These are phyloP conservation scores for Penicillium subrubescens DNA, from an alignment of 495 filamentous ascomycete species.

Conservation along the genomic window DNA sequence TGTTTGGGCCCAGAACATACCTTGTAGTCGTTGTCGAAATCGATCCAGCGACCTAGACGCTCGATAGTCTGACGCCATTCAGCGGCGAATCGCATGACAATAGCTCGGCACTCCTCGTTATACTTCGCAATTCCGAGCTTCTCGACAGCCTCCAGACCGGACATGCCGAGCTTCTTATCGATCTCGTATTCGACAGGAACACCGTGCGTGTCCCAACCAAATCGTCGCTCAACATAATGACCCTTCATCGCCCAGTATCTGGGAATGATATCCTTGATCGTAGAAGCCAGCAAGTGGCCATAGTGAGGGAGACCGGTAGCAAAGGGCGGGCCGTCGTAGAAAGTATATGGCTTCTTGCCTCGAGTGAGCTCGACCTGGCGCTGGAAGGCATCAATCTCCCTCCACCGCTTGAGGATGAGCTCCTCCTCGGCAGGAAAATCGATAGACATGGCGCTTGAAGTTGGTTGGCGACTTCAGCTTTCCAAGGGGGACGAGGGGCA, in stretches of 20 bases:
- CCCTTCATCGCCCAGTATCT: conserved; percentile 99
- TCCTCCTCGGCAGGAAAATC: conserved; percentile 92
- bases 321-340: conserved; percentile 63
- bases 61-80: conserved; percentile 94
- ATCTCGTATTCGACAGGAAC: conserved; percentile 97
- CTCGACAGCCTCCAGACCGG: conserved; percentile 84
- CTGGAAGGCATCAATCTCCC: conserved; percentile 85
- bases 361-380: conserved; percentile 73
- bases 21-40: conserved; percentile 99
- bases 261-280: conserved; percentile 97
- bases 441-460: conserved; percentile 68
- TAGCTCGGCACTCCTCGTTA: conserved; percentile 88
- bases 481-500: conserved; percentile 29
- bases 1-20: conserved; percentile 33
- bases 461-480: conserved; percentile 19
- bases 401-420: conserved; percentile 77
- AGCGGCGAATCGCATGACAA: conserved; percentile 88
- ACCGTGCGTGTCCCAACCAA: conserved; percentile 92
- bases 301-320: conserved; percentile 87
- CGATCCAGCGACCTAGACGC: conserved; percentile 92
- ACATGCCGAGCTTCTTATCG: conserved; percentile 93
- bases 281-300: conserved; percentile 92
- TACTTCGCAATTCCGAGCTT: conserved; percentile 87
- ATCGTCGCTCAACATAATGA: conserved; percentile 72
- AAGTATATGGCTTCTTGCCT: conserved; percentile 72